Percentiles rank a stretch among this genome's conserved stretches.
Evolutionary conservation across 495 filamentous ascomycete species (phyloP).

Genomic region (Lophiostoma macrostomum): DNA sequence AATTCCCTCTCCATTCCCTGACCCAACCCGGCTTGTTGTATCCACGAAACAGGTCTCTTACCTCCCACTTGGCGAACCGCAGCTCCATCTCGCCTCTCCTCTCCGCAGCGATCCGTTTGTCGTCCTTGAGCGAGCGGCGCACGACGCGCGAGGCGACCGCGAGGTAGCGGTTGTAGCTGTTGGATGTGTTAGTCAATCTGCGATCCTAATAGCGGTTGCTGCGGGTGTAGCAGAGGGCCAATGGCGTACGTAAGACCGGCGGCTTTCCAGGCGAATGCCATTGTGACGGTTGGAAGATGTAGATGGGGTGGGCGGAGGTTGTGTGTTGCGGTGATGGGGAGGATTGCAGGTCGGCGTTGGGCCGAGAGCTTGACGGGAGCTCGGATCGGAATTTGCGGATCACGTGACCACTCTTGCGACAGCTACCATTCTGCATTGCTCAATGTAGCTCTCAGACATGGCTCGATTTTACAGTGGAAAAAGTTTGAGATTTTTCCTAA

Average conservation of each 20-base stretch:
- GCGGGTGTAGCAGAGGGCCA: conserved; percentile 2
- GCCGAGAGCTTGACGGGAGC: too few species aligned
- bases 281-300: conserved; percentile 59
- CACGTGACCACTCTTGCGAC: too few species aligned
- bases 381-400: too few species aligned
- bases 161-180: conserved; percentile 81
- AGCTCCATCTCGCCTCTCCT: conserved; percentile 86
- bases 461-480: too few species aligned
- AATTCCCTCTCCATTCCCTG: conserved; percentile 16
- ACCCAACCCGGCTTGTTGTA: too few species aligned
- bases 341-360: conserved; percentile 2
- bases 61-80: conserved; percentile 94
- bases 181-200: too few species aligned
- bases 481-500: too few species aligned
- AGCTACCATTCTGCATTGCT: too few species aligned
- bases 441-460: too few species aligned
- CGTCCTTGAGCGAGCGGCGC: conserved; percentile 92
- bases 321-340: conserved; percentile 36
- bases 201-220: conserved; percentile 16
- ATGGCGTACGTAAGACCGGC: conserved; percentile 84
- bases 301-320: conserved; percentile 33
- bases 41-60: too few species aligned
- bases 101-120: conserved; percentile 79
- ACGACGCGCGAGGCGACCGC: conserved; percentile 72
- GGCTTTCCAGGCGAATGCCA: conserved; percentile 98